These are phyloP conservation scores for Penicillium crystallinum DNA, from an alignment of 495 filamentous ascomycete genomes.

Conservation along the genomic window DNA sequence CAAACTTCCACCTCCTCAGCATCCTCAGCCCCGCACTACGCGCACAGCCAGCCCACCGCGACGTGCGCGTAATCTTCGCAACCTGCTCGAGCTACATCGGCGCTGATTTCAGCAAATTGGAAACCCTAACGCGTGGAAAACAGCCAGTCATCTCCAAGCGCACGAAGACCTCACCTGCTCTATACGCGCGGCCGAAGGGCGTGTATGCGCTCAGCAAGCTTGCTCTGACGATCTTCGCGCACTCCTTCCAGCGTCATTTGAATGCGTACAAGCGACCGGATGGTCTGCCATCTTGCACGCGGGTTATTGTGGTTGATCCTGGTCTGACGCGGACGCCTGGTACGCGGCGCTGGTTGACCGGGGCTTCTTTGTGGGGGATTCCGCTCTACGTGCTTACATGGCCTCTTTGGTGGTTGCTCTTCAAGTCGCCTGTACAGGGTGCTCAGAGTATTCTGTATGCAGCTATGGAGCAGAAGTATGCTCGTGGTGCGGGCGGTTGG, in stretches of 20 bases:
- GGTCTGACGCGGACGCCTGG: conserved; percentile 81
- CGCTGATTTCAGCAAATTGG: conserved; percentile 53
- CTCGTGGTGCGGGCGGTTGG: conserved; percentile 60
- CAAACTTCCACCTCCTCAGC: conserved; percentile 90
- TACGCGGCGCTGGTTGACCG: conserved; percentile 75
- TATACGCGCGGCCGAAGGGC: conserved; percentile 14
- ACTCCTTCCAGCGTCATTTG: conserved; percentile 84
- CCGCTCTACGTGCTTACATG: conserved; percentile 71
- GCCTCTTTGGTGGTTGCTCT: conserved; percentile 75
- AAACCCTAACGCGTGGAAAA: conserved; percentile 25
- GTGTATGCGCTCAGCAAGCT: conserved; percentile 84
- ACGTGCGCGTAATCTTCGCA: conserved; percentile 81
- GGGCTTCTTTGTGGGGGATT: conserved; percentile 79
- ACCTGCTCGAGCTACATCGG: conserved; percentile 83
- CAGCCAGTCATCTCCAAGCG: conserved; percentile 14
- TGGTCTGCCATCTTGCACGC: conserved; percentile 68
- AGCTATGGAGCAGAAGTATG: conserved; percentile 70
- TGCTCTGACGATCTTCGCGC: conserved; percentile 79
- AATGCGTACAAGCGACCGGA: conserved; percentile 78
- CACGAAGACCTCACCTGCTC: conserved; percentile 21
- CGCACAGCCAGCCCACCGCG: conserved; percentile 87
- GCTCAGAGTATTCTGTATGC: conserved; percentile 84
- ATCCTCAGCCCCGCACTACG: conserved; percentile 83
- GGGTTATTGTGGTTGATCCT: conserved; percentile 81
- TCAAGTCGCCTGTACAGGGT: conserved; percentile 77